Evolutionary conservation across 2,329 filamentous ascomycete species (phyloP).

Genomic region (Diaporthe humulicola): DNA sequence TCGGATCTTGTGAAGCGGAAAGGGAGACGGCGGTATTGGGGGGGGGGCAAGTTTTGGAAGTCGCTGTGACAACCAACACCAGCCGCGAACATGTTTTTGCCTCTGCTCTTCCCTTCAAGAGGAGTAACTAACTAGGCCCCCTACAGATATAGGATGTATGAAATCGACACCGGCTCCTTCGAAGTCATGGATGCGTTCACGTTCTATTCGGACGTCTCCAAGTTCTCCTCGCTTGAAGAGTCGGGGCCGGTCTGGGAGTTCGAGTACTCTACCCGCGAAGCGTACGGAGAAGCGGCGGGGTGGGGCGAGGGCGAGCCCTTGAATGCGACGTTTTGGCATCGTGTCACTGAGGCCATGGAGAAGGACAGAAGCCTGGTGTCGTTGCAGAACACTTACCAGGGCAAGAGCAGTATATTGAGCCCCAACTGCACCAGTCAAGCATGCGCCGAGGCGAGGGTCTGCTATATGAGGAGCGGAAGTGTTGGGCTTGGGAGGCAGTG

Average conservation of each 20-base stretch:
- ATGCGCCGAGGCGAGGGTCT: conserved; percentile 67
- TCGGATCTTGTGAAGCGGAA: neutral
- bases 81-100: too few species aligned
- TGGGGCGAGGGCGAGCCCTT: conserved; percentile 63
- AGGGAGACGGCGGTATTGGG: too few species aligned
- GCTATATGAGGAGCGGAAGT: conserved; percentile 71
- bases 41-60: neutral
- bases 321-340: conserved; percentile 72
- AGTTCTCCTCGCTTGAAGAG: conserved; percentile 53
- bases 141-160: conserved; percentile 55
- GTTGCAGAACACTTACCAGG: conserved; percentile 64
- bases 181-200: conserved; percentile 57
- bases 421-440: conserved; percentile 65
- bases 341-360: conserved; percentile 69
- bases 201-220: conserved; percentile 56
- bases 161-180: conserved; percentile 58
- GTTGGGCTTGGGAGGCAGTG: conserved; percentile 64
- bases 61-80: neutral
- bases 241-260: conserved; percentile 54
- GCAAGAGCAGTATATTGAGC: conserved; percentile 62
- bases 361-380: conserved; percentile 61
- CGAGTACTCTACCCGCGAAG: conserved; percentile 58
- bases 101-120: too few species aligned
- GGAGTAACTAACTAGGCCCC: neutral
- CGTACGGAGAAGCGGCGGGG: conserved; percentile 53